These are phyloP conservation scores for Acanthamoeba triangularis DNA, from an alignment of 208 protist genomes.

Conservation along the genomic window DNA sequence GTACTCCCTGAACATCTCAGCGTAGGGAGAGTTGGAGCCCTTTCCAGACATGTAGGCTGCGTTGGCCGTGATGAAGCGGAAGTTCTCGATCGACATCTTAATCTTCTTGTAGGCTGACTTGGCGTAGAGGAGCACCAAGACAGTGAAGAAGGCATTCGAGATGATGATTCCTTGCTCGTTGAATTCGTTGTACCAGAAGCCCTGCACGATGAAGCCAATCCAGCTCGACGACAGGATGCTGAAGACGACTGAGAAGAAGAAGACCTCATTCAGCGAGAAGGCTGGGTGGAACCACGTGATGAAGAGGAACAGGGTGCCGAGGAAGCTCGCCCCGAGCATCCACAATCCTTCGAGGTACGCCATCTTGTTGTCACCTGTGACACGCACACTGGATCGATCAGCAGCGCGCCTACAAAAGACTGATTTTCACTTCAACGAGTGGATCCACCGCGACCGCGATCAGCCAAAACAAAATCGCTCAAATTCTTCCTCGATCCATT, in stretches of 20 bases:
- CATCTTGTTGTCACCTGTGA: neutral
- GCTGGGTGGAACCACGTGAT: slow-evolving; percentile 58
- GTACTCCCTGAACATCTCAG: slow-evolving; percentile 39
- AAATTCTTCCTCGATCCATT: too few relatives aligned
- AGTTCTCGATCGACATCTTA: slow-evolving; percentile 55
- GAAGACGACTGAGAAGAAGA: slow-evolving; percentile 70
- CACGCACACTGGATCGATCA: neutral
- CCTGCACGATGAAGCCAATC: slow-evolving; percentile 50
- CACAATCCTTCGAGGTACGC: slow-evolving; percentile 51
- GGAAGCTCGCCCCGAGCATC: slow-evolving; percentile 49
- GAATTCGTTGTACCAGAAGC: slow-evolving; percentile 70
- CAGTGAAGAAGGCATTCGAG: slow-evolving; percentile 59
- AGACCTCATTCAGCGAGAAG: slow-evolving; percentile 70
- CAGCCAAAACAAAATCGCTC: too few relatives aligned
- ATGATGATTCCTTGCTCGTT: slow-evolving; percentile 70
- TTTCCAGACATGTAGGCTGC: neutral
- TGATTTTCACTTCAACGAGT: too few relatives aligned
- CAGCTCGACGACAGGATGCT: slow-evolving; percentile 47
- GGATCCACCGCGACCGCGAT: too few relatives aligned
- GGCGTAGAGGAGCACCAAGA: slow-evolving; percentile 42
- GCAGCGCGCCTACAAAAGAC: neutral
- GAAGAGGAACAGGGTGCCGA: slow-evolving; percentile 61
- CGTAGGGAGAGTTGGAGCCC: neutral
- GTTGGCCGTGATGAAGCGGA: slow-evolving; percentile 38
- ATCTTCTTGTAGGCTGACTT: slow-evolving; percentile 67